Percentiles rank a stretch among this genome's conserved stretches.
phyloP scores from a whole-genome alignment of 345 rosid genomes.

The Eucalyptus polyanthemos region DNA sequence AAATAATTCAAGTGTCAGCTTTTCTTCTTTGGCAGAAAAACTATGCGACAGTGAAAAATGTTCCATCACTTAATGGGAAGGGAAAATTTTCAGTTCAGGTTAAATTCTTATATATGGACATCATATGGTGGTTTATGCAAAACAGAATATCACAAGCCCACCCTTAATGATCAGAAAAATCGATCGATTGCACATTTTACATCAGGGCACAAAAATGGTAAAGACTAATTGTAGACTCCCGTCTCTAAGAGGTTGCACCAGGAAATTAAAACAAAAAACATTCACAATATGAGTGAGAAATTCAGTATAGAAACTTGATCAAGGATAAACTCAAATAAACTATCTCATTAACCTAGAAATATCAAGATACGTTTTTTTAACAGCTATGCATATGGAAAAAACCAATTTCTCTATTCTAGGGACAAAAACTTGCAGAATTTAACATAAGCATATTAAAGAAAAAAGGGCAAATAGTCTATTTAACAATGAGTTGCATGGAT shows the following conservation, averaged over 20 bases:
- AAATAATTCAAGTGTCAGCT: background rate
- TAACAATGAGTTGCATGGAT: background rate
- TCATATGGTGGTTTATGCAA: background rate
- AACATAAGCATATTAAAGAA: background rate
- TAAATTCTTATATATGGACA: background rate
- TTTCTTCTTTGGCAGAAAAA: background rate
- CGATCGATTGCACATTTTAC: background rate
- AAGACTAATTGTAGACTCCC: background rate
- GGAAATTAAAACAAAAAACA: background rate
- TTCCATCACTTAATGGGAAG: background rate
- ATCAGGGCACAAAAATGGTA: background rate
- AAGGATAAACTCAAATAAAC: background rate
- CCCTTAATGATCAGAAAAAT: background rate
- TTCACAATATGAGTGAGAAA: background rate
- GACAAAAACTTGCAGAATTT: background rate
- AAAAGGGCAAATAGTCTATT: background rate
- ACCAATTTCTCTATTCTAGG: background rate
- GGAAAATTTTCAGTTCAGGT: background rate
- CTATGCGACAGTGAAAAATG: background rate
- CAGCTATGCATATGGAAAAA: background rate
- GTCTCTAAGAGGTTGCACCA: background rate
- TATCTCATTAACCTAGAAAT: background rate
- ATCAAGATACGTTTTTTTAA: background rate
- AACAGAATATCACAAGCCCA: background rate
- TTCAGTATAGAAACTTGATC: background rate